phyloP scores from a whole-genome alignment of 192 early-diverging fungal species.

The Mortierella hygrophila region DNA sequence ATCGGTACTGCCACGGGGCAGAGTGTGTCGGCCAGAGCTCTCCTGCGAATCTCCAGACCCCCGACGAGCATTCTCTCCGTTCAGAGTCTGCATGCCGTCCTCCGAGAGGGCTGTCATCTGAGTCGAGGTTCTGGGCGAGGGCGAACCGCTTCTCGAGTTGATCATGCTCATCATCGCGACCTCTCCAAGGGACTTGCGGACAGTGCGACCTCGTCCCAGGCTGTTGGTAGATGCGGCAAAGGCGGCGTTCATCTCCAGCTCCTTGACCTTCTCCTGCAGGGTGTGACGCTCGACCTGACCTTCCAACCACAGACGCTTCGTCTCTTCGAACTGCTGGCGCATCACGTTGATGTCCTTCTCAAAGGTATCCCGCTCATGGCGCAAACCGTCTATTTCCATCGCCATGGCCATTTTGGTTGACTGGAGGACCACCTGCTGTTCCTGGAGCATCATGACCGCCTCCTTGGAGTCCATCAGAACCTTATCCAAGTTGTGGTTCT shows the following conservation, averaged over 20 bases:
- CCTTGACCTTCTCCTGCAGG: constrained; percentile 55
- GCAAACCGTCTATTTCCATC: constrained; percentile 46
- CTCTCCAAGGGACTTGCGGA: constrained; percentile 48
- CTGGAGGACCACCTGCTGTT: constrained; percentile 45
- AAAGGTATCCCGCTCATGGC: constrained; percentile 42
- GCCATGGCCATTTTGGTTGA: constrained; percentile 44
- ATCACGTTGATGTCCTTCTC: constrained; percentile 42
- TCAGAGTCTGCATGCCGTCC: background rate
- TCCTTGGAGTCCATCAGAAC: constrained; percentile 54
- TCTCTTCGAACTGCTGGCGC: constrained; percentile 54
- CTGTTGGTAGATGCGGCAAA: constrained; percentile 27
- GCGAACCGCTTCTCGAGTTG: constrained; percentile 34
- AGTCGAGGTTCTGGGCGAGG: constrained; percentile 26
- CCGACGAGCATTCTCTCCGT: constrained; percentile 14
- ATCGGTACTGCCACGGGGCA: constrained; percentile 33
- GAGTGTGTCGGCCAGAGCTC: background rate
- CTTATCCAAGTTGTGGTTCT: constrained; percentile 41
- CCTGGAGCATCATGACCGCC: constrained; percentile 41
- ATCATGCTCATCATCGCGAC: constrained; percentile 42
- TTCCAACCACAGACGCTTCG: constrained; percentile 45
- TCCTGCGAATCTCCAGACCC: constrained; percentile 26
- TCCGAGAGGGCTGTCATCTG: constrained; percentile 25
- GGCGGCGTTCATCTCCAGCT: constrained; percentile 52
- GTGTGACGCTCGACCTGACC: constrained; percentile 48
- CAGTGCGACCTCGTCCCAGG: constrained; percentile 29